A percentile compares a stretch with the other conserved stretches of the same genome.
Conservation (phyloP, 1,139 yeast species). For the Yamadazyma friedrichii region DNA sequence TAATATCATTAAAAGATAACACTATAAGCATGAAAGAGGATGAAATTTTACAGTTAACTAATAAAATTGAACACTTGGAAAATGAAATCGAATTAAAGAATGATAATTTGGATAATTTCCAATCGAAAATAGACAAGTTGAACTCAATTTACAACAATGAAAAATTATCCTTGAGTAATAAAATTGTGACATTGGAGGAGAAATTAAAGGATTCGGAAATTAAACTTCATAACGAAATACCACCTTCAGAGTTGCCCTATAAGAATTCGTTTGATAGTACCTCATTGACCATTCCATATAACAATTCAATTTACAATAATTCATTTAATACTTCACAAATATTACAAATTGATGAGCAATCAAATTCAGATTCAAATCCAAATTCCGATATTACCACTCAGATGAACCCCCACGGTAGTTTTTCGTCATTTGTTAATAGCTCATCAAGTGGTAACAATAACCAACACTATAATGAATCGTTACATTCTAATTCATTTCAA, state of each 20-base stretch:
- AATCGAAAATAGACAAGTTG: conserved; percentile 13
- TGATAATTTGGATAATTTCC: conserved; percentile 2
- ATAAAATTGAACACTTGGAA: conserved; percentile 30
- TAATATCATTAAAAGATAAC: conserved; percentile 23
- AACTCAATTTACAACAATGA: conserved; percentile 30
- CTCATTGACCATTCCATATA: neutral
- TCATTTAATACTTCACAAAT: conserved; percentile 12
- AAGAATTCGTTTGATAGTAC: neutral
- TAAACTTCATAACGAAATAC: neutral
- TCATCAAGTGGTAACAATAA: neutral
- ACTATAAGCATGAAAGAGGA: conserved; percentile 20
- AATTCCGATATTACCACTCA: conserved; percentile 8
- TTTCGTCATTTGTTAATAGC: conserved; percentile 2
- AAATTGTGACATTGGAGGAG: conserved; percentile 26
- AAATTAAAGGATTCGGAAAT: conserved; percentile 5
- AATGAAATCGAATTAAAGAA: conserved; percentile 7
- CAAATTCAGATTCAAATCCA: neutral
- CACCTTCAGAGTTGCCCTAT: neutral
- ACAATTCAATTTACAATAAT: conserved; percentile 13
- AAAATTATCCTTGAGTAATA: conserved; percentile 25
- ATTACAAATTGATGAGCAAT: conserved; percentile 5
- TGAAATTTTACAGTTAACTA: conserved; percentile 31
- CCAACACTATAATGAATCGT: neutral
- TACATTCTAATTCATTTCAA: conserved; percentile 37
- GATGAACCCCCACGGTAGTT: conserved; percentile 1